Evolutionary conservation across 148 eudicot genomes (phyloP), one percentile per base, ranked within the genome.

Genomic region (Amaranthus cruentus): DNA sequence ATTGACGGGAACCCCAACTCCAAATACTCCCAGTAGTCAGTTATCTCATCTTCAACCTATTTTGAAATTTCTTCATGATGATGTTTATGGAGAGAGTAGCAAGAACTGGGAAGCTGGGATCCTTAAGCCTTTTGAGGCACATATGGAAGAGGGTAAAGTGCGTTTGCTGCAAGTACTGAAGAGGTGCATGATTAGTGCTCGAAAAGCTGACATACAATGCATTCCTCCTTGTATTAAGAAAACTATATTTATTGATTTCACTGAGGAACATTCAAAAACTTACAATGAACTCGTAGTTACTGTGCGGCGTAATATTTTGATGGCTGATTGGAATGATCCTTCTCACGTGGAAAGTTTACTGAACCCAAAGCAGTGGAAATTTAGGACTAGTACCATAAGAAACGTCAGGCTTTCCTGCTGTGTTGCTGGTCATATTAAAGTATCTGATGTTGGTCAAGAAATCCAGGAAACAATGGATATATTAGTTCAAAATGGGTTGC

Each of bases 241-340:
- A 75, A 91, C 89, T 5, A 83, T 82, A 4, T 87, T 60, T 83
- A 66, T 94, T 68, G 70, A 87, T 80, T 94, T 94, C 79, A 81
- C 91, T 47, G 90, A 85, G 77, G 88, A 87, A 67, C 98, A 94
- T 70, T 93, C 97, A 69, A 86, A 79, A 80, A 87, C 89, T 83
- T 94, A 94, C 73, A 94, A 94, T 80, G 97, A 94, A 79, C 85
- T 94, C 60, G 97, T 91, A 48, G 93, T 87, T 65, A 94, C 98
- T 48, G 90, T 94, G 73, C 85, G 91, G 47, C 93, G 98, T 48
- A 94, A 94, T 77, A 91, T 94, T 73, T 76, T 94, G 66, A 81
- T 91, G 93, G 98, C 98, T 63, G 98, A 94, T 75, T 94, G 98
- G 98, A 94, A 91, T 81, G 98, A 94, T 80, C 91, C 98, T 55